Evolutionary conservation across 305 asterid genomes (phyloP).

Genomic region (Vinca major): DNA sequence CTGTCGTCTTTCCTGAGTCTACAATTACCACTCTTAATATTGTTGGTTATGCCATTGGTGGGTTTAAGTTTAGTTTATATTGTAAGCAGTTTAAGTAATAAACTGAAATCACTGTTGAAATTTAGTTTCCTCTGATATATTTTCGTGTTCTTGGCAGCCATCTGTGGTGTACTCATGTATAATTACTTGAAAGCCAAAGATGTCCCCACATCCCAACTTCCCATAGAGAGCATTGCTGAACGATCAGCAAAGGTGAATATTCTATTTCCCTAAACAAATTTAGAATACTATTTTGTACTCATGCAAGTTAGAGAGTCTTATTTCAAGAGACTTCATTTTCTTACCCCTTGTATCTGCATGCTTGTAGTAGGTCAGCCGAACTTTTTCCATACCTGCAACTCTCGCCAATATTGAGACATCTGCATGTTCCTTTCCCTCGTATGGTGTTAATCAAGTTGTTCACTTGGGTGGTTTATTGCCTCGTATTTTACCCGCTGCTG

Average conservation of each 20-base stretch:
- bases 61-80: constrained; percentile 16
- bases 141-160: constrained; percentile 25
- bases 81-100: constrained; percentile 5
- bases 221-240: constrained; percentile 31
- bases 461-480: not conserved
- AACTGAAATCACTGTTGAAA: constrained; percentile 13
- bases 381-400: no score
- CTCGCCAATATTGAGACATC: no score
- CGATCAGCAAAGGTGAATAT: constrained; percentile 36
- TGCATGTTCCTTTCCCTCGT: not conserved
- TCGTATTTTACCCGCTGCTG: not conserved
- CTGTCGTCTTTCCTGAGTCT: constrained; percentile 89
- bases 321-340: not conserved
- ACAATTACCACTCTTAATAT: constrained; percentile 73
- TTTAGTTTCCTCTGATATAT: not conserved
- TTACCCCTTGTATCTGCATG: not conserved
- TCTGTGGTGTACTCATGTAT: constrained; percentile 67
- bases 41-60: constrained; percentile 93
- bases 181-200: constrained; percentile 51
- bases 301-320: not conserved
- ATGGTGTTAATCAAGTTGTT: not conserved
- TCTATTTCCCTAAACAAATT: not conserved
- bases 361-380: no score
- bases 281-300: not conserved
- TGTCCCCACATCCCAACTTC: constrained; percentile 36